A percentile compares a stretch with the other conserved stretches of the same genome.
Conservation (phyloP, 2,329 filamentous ascomycete species). For the Neofusicoccum laricinum region DNA sequence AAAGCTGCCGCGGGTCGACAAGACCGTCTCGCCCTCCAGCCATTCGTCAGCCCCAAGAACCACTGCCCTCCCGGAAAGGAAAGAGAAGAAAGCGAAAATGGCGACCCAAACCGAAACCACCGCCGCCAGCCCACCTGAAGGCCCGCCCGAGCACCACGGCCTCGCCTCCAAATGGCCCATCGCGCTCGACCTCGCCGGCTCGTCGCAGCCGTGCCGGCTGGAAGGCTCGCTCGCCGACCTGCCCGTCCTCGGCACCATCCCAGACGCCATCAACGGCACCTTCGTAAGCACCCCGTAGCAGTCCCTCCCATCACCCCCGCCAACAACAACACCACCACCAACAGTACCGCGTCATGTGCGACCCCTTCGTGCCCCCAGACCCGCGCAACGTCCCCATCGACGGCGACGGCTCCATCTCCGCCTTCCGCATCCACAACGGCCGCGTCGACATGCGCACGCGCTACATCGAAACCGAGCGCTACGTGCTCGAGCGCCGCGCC, state of each 20-base stretch:
- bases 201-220: slow-evolving; percentile 19
- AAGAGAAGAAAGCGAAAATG: background rate
- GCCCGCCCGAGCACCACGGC: background rate
- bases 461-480: slow-evolving; percentile 32
- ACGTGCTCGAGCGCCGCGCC: slow-evolving; percentile 24
- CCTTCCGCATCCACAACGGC: slow-evolving; percentile 31
- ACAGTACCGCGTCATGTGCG: slow-evolving; percentile 24
- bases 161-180: slow-evolving; percentile 15
- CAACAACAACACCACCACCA: background rate
- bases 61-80: too few relatives aligned
- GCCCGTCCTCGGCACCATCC: slow-evolving; percentile 3
- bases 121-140: background rate
- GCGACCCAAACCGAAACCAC: background rate
- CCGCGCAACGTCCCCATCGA: slow-evolving; percentile 24
- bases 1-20: too few relatives aligned
- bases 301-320: too few relatives aligned
- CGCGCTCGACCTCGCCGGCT: slow-evolving; percentile 11
- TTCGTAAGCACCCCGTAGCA: background rate
- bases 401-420: slow-evolving; percentile 31
- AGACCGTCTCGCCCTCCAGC: too few relatives aligned
- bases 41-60: too few relatives aligned
- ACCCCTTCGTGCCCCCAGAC: slow-evolving; percentile 25
- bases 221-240: slow-evolving; percentile 21
- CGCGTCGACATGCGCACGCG: slow-evolving; percentile 29
- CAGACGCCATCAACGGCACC: slow-evolving; percentile 1